Evolutionary conservation across 768 basidiomycete genomes (phyloP), one percentile per base, ranked within the genome.

Genomic region (Tricholoma sp.): DNA sequence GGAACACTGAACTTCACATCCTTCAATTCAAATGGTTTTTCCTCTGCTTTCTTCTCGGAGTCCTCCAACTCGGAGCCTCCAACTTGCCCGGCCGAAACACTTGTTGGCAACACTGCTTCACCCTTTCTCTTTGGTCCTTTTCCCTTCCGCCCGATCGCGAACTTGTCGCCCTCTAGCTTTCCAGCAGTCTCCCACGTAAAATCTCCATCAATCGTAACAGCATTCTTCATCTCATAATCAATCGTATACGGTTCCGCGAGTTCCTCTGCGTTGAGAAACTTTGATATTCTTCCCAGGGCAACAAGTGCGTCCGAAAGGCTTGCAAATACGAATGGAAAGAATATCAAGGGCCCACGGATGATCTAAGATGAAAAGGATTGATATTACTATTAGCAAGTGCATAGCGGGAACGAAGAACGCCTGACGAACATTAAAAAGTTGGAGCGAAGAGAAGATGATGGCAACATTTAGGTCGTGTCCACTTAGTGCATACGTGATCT

Each of bases 401-500:
- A 10, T 29, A 31, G 9, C n/a, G 22, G 34, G 16, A 16, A 22
- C 9, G 22, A 10, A 5, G 19, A 52, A 5, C 54, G 32, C 19
- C 31, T 22, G 5, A 65, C 75, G 24, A 35, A 82, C 81, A 57
- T 84, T 84, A 72, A 85, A 84, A 27, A 83, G 69, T 58, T 85
- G 83, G 19, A 86, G 67, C 5, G 80, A 78, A 4, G 76, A 71
- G 66, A 86, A 86, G 51, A 86, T 80, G 54, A 75, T 70, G 0
- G 83, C 79, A 2, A 83, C 68, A 57, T 80, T 76, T 29, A 86
- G 74, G 6, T 71, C 64, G 57, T 86, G 83, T 8, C 82, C 82
- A 29, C 72, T 80, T 16, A 87, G 67, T 1, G 77, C 75, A 62
- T 88, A 89, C 0, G 85, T 84, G 59, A 89, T 81, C 81, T 87